Conservation (phyloP, 2,329 filamentous ascomycete species). For the Capronia americana region DNA sequence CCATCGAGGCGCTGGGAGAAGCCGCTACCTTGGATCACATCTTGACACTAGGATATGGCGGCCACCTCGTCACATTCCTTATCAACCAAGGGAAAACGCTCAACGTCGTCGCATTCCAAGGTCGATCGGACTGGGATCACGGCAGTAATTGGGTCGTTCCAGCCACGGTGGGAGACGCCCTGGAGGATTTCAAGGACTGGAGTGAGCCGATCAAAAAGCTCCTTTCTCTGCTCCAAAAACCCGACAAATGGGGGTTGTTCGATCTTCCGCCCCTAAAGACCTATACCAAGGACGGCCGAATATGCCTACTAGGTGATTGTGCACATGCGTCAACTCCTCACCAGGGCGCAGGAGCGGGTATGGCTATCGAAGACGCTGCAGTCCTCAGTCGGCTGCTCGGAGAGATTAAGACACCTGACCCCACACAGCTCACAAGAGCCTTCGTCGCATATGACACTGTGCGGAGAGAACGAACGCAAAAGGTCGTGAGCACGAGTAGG, state of each 20-base stretch:
- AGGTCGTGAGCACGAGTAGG: slow-evolving; percentile 8
- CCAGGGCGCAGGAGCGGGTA: slow-evolving; percentile 19
- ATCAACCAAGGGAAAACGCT: slow-evolving; percentile 18
- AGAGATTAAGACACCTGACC: slow-evolving; percentile 10
- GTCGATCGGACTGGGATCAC: slow-evolving; percentile 12
- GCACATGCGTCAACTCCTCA: slow-evolving; percentile 19
- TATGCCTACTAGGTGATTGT: slow-evolving; percentile 17
- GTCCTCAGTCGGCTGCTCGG: slow-evolving; percentile 18
- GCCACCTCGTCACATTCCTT: slow-evolving; percentile 15
- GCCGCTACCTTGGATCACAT: not conserved
- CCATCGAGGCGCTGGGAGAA: slow-evolving; percentile 6
- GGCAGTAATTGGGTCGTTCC: slow-evolving; percentile 15
- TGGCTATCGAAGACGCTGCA: slow-evolving; percentile 20
- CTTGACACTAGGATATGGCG: slow-evolving; percentile 8
- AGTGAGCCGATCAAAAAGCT: slow-evolving; percentile 15
- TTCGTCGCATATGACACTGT: slow-evolving; percentile 13
- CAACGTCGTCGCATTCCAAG: slow-evolving; percentile 18
- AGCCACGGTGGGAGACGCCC: slow-evolving; percentile 6
- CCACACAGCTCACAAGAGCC: not conserved
- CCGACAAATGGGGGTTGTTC: slow-evolving; percentile 18
- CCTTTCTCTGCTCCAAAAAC: slow-evolving; percentile 9
- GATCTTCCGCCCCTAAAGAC: slow-evolving; percentile 15
- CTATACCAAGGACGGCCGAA: slow-evolving; percentile 11
- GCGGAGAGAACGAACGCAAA: slow-evolving; percentile 13
- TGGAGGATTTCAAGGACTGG: slow-evolving; percentile 21